phyloP scores from a whole-genome alignment of 148 eudicot species.

The Vaccinium corymbosum region DNA sequence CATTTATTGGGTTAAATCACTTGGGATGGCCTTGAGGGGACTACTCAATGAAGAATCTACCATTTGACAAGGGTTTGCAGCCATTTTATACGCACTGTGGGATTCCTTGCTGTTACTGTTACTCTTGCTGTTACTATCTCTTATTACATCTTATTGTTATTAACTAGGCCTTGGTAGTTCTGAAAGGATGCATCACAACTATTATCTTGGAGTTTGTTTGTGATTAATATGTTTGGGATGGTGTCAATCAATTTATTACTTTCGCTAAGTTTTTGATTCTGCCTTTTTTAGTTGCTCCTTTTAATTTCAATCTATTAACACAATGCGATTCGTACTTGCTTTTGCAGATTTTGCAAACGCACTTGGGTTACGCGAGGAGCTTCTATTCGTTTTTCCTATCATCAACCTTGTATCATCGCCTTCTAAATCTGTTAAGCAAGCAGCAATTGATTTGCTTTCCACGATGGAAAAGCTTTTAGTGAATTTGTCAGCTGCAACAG shows the following conservation, averaged over 20 bases:
- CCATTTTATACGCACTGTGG: background rate
- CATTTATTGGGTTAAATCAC: background rate
- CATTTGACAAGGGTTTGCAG: background rate
- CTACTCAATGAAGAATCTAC: background rate
- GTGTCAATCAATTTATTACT: background rate
- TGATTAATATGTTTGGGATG: background rate
- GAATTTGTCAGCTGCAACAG: constrained; percentile 23
- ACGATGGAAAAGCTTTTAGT: constrained; percentile 50
- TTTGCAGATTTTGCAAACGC: constrained; percentile 40
- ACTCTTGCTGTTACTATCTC: background rate
- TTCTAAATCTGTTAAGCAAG: constrained; percentile 66
- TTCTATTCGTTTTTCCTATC: constrained; percentile 60
- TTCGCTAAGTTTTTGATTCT: background rate
- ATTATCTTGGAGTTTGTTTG: background rate
- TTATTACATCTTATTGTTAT: background rate
- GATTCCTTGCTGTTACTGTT: background rate
- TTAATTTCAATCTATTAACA: background rate
- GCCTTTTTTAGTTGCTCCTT: background rate
- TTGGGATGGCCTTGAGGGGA: background rate
- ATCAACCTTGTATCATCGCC: constrained; percentile 83
- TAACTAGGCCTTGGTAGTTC: background rate
- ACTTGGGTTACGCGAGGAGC: constrained; percentile 40
- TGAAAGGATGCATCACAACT: constrained; percentile 2
- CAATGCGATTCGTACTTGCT: background rate
- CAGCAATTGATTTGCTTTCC: constrained; percentile 56